Evolutionary conservation across 257 asterid genomes (phyloP), one percentile per base, ranked within the genome.

Genomic region (Coffea eugenioides): DNA sequence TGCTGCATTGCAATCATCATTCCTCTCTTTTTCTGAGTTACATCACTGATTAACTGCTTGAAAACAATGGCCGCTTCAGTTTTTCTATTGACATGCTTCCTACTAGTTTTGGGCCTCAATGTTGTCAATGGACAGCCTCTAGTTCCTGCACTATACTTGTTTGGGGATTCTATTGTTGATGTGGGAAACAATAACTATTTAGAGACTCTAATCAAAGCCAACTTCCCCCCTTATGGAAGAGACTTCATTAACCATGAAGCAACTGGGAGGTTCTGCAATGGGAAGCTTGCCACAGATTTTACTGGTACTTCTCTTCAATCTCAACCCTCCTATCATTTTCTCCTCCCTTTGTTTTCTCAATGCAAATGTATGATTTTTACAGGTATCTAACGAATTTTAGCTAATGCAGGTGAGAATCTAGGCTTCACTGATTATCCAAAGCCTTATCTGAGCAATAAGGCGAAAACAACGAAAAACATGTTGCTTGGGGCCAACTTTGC

Each of bases 261-360:
- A 62, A 92, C 97, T 10, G 98, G 98, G 31, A 90, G 97, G 85
- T 94, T 94, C 66, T 92, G 94, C 46, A 94, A 94, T 80, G 98
- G 98, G 70, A 94, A 90, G 83, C 97, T 94, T 84, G 97, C 97
- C 61, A 86, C 92, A 5, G 98, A 94, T 80, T 94, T 90, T 78
- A 92, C 97, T 2, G 95, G 98, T 92, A 88, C 74, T 69, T 49
- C 13, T 46, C 71, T 69, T 71, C 51, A 2, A 20, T 18, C 27
- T 39, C 43, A 39, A 39, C 43, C 43, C 43, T 15, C 54, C 71
- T 52, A 18, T 21, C 49, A 25, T 25, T 51, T 51, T 27, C 12
- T n/a, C 52, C 7, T 8, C 78, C 41, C 8, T 27, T 48, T 9
- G 25, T 9, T 16, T 31, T n/a, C 8, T 12, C 20, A 4, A 11